Evolutionary conservation across 2,329 filamentous ascomycete genomes (phyloP), one percentile per base, ranked within the genome.

Genomic region (Rutstroemia sp.): DNA sequence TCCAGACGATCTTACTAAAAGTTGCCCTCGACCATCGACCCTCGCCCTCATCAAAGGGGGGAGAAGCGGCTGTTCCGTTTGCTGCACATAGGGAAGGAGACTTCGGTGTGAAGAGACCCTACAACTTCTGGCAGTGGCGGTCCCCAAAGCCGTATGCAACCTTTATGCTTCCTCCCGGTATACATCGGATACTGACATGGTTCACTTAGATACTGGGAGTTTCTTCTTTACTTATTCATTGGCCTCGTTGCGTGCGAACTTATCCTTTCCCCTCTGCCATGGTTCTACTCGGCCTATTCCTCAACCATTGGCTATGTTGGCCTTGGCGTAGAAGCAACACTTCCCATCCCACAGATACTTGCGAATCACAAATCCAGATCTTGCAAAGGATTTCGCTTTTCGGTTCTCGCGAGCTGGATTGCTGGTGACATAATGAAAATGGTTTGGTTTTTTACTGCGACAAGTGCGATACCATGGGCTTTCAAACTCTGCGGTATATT

Each of bases 401-500:
- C 85, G 6, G 84, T 95, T 4, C 74, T 94, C 57, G 80, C 77
- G 27, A 90, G 85, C 69, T 95, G 89, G 89, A 75, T 95, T 53
- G 73, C 86, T 2, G 89, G 89, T 59, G 89, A 95, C 71, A 77
- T 81, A 8, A 90, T 94, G 84, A 95, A 95, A 78, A 87, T 92
- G 79, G 88, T 90, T 66, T 87, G 83, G 83, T 94, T 92, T 74
- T 87, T 92, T 59, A 88, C 84, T 2, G 81, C 86, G 1, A 81
- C 78, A 1, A 81, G 81, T 4, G 76, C 79, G 65, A 89, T 94
- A 34, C 88, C 89, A 0, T 79, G 80, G 78, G 83, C 87, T 1
- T 95, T 94, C 72, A 92, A 92, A 75, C 72, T 89, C 19, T 92
- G 88, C 68, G 89, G 87, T 62, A 77, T 90, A 55, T 91, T 94